phyloP scores from a whole-genome alignment of 139 green algal genomes.

The Tetradesmus obliquus region DNA sequence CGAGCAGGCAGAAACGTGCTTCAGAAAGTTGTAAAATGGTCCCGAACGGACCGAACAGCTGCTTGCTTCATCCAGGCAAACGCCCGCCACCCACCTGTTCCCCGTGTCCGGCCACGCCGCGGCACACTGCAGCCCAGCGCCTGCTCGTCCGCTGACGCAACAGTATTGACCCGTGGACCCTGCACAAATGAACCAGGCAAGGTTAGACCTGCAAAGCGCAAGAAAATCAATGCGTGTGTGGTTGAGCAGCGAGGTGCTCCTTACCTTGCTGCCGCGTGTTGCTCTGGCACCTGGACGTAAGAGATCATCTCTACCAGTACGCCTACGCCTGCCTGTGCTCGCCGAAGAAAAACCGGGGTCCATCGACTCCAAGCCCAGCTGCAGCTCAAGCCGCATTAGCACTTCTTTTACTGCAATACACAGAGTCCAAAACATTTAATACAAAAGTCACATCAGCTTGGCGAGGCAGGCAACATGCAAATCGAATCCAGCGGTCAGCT shows the following conservation, averaged over 20 bases:
- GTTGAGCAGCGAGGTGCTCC: not conserved
- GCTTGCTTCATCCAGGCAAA: not conserved
- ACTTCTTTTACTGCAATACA: not conserved
- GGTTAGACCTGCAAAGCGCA: not conserved
- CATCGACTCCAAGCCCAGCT: not conserved
- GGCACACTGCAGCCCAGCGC: slow-evolving; percentile 3
- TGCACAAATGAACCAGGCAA: not conserved
- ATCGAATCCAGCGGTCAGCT: not conserved
- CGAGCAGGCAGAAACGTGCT: not conserved
- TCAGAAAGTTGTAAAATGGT: not conserved
- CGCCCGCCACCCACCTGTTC: not conserved
- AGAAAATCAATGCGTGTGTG: not conserved
- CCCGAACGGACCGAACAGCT: not conserved
- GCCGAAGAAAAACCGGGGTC: not conserved
- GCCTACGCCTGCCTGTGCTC: not conserved
- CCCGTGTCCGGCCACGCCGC: not conserved
- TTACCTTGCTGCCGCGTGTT: not conserved
- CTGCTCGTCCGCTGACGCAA: not conserved
- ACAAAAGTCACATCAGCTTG: not conserved
- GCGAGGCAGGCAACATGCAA: not conserved
- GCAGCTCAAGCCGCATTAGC: not conserved
- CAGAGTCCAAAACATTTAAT: not conserved
- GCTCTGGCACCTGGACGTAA: not conserved
- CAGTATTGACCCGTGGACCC: not conserved
- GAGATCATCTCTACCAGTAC: not conserved